A percentile compares a stretch with the other conserved stretches of the same genome.
These are phyloP conservation scores for Reticulascus tulasneorum DNA, from an alignment of 2,329 filamentous ascomycete genomes.

Conservation along the genomic window DNA sequence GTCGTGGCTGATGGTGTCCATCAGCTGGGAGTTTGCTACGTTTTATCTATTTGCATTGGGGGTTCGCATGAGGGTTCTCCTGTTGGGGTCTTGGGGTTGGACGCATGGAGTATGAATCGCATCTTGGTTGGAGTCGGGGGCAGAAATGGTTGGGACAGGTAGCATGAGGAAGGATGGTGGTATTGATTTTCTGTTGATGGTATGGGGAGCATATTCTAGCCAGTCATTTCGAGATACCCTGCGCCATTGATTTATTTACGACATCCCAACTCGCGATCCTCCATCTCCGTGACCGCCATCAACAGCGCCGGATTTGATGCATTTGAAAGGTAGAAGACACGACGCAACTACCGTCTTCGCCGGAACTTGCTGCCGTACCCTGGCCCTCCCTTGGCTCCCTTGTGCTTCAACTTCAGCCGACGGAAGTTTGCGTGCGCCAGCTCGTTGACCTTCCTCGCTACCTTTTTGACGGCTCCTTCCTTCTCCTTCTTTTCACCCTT, in stretches of 20 bases:
- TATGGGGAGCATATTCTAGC: too few species aligned
- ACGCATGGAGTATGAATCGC: too few species aligned
- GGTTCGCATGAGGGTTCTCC: neutral
- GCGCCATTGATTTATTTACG: too few species aligned
- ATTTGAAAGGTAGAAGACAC: too few species aligned
- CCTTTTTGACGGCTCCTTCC: conserved; percentile 46
- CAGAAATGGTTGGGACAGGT: too few species aligned
- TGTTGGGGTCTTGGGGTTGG: neutral
- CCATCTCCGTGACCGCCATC: too few species aligned
- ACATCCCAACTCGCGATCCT: too few species aligned
- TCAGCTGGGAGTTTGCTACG: conserved; percentile 12
- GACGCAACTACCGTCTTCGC: conserved; percentile 39
- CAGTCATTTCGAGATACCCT: too few species aligned
- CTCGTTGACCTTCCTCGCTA: conserved; percentile 58
- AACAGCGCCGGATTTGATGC: too few species aligned
- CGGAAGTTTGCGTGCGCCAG: conserved; percentile 65
- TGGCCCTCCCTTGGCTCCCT: conserved; percentile 58
- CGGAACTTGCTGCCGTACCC: conserved; percentile 56
- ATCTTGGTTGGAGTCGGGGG: too few species aligned
- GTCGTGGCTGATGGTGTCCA: conserved; percentile 12
- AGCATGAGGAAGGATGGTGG: too few species aligned
- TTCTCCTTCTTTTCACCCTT: conserved; percentile 23
- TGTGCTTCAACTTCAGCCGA: conserved; percentile 58
- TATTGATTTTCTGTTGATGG: too few species aligned
- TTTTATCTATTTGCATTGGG: conserved; percentile 6